Base-by-base conservation (phyloP, 176 grass and related monocot genomes). In the Zizania latifolia region DNA sequence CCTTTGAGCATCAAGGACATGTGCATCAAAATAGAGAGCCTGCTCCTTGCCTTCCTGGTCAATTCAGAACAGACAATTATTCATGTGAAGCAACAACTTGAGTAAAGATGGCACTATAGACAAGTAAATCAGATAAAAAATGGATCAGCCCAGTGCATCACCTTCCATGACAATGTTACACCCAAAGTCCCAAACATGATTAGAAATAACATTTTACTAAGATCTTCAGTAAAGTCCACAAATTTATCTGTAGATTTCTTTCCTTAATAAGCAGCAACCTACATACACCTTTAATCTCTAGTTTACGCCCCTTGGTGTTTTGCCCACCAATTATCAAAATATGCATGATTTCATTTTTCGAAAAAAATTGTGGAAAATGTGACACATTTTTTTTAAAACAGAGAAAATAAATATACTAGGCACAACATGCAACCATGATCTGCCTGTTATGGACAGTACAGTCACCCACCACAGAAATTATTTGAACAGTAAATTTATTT, bases 21-120 rank as follows among this genome's bases (percentile, higher is more conserved):
- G 82, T 5, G 91, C 87, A 80, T 93, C 91, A 72, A 90, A 93
- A 82, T 93, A 93, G 29, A 93, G 87, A 79, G 87, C 91, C 70
- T 93, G 91, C 31, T 93, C 87, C 85, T 93, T 93, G 43, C 87
- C 83, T 87, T 93, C 87, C 91, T 93, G 72, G 0, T 71, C 17
- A 46, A 84, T 84, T 83, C 31, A 44, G 39, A 5, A 24, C 4
- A 83, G 35, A 44, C 45, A 76, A 17, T 38, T 40, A 69, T 44
- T 68, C 27, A 69, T 69, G 36, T 69, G 35, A 56, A 23, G 32
- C 11, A 21, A 67, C 61, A 30, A 35, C 76, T 68, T 23, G 1
- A 6, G 33, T 68, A 58, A 55, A 68, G 37, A 16, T 16, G 39
- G 55, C 13, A 19, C 28, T 51, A 77, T 31, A 78, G 29, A 68